Conservation (phyloP, 805 yeast species). For the Teunomyces aglyptinius region DNA sequence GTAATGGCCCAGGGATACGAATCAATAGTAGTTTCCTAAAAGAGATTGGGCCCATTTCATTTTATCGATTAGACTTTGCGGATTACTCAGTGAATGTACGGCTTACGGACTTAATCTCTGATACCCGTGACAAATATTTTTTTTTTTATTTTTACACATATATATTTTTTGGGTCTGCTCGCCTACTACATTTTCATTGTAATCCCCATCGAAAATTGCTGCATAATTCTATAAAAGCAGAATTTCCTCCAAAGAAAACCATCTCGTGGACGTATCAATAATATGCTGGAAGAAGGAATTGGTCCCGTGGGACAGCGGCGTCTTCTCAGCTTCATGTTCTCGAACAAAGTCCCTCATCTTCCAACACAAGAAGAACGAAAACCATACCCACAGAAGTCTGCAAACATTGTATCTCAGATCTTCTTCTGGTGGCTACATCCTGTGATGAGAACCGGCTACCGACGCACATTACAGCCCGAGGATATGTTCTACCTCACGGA, state of each 20-base stretch:
- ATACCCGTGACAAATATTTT: background rate
- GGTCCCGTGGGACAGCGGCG: conserved; percentile 28
- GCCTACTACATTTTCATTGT: background rate
- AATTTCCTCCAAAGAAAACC: background rate
- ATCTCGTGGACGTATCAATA: background rate
- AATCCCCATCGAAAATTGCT: background rate
- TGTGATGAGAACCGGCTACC: conserved; percentile 63
- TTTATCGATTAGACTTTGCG: background rate
- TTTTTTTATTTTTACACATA: background rate
- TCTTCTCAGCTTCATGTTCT: conserved; percentile 31
- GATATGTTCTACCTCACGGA: conserved; percentile 50
- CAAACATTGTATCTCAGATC: conserved; percentile 39
- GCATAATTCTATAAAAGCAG: background rate
- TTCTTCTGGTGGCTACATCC: conserved; percentile 73
- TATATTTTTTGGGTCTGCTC: background rate
- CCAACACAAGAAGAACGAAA: conserved; percentile 52
- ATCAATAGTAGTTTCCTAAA: background rate
- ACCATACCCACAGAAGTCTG: conserved; percentile 41
- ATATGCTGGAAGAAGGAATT: background rate
- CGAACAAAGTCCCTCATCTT: conserved; percentile 45
- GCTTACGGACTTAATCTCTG: no score
- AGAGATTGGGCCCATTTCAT: no score
- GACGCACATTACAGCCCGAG: conserved; percentile 62
- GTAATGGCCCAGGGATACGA: background rate
- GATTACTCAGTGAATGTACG: background rate